Evolutionary conservation across 2,329 filamentous ascomycete species (phyloP), one percentile per base, ranked within the genome.

Genomic region (Cytospora piceae): DNA sequence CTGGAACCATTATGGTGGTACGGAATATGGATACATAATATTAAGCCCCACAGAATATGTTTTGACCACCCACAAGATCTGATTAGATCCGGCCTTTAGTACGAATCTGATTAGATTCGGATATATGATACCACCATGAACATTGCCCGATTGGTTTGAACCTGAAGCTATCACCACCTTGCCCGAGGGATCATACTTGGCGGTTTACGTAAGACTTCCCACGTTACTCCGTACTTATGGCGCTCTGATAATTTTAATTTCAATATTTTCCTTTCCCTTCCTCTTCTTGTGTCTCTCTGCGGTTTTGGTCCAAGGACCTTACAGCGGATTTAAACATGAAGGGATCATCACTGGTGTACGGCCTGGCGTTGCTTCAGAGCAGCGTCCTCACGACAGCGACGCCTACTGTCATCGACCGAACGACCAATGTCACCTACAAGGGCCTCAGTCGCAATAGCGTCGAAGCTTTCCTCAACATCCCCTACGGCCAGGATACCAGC

Each of bases 401-500:
- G 29, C 61, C 53, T 29, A 27, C 37, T 17, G 63, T 54, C 31
- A 32, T 61, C 31, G 63, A 65, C 54, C 27, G 37, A 24, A n/a
- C 39, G 20, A 54, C 29, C 27, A 56, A 61, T 24, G 72, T 83
- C 56, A 80, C 74, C 0, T 83, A 82, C 69, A 65, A 70, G n/a
- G 82, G 82, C 12, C 69, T 81, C 24, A 63, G 73, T 12, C 76
- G 78, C 66, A 81, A 80, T 66, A 78, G 75, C 27, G 74, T 83
- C 46, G 81, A 84, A 61, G 73, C 78, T 11, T 84, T 83, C 67
- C 74, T 82, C 4, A 77, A 77, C n/a, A 80, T 83, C 27, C 78
- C 76, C 0, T 84, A 81, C 57, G 82, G 78, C 5, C 70, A 81
- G 59, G 80, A 82, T 67, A 83, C 82, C 0, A 69, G 78, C 66